Conservation (phyloP, 2,329 filamentous ascomycete species). For the Calonectria multiphialidica region DNA sequence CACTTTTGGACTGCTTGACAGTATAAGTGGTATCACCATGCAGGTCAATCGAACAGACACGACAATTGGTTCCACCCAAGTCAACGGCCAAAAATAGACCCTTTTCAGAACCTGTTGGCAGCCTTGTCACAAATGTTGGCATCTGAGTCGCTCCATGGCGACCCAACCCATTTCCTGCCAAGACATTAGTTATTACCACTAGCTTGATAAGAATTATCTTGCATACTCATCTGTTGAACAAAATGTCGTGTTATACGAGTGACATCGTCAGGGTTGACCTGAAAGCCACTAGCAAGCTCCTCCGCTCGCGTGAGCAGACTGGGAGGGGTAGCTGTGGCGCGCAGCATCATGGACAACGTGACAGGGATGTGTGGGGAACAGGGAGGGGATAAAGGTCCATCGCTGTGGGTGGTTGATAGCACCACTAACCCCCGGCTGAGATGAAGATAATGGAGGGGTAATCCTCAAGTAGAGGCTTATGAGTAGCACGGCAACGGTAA, state of each 20-base stretch:
- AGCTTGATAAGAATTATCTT: neutral
- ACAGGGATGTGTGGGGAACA: slow-evolving; percentile 2
- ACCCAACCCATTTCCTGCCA: neutral
- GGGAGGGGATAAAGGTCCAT: neutral
- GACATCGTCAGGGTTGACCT: neutral
- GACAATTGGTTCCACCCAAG: slow-evolving; percentile 50
- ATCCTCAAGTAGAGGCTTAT: neutral
- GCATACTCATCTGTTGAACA: slow-evolving; percentile 14
- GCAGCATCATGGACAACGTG: neutral
- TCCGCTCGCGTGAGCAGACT: slow-evolving; percentile 6
- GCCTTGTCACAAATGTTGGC: slow-evolving; percentile 15
- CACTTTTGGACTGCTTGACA: slow-evolving; percentile 58
- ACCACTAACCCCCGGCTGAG: slow-evolving; percentile 3
- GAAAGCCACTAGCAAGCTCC: slow-evolving; percentile 4
- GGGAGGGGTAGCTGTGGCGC: neutral
- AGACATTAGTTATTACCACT: neutral
- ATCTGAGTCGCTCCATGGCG: slow-evolving; percentile 9
- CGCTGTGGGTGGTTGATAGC: slow-evolving; percentile 4
- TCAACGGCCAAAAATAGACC: slow-evolving; percentile 44
- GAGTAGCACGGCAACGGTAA: neutral
- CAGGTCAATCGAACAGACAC: slow-evolving; percentile 48
- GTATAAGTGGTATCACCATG: slow-evolving; percentile 76
- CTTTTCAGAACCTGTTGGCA: slow-evolving; percentile 15
- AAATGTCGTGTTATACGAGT: slow-evolving; percentile 12
- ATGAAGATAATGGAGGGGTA: slow-evolving; percentile 10